A percentile compares a stretch with the other conserved stretches of the same genome.
These are phyloP conservation scores for Symbiodinium natans DNA, from an alignment of 73 alveolate genomes.

Conservation along the genomic window DNA sequence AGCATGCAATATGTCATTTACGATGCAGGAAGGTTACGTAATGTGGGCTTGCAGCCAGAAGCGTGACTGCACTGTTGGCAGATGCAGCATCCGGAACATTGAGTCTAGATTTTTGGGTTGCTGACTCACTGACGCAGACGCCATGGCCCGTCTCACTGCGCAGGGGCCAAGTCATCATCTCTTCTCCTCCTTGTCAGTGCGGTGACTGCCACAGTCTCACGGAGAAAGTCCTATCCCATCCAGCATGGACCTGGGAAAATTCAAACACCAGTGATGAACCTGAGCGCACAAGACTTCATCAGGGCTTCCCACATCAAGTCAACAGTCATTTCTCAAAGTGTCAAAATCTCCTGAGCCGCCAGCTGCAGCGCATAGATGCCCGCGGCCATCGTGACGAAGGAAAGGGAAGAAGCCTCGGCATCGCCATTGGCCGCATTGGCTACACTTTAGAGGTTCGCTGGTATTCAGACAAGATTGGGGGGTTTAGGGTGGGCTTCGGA, in stretches of 20 bases:
- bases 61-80: neutral
- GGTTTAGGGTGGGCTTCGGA: too few species aligned
- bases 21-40: too few species aligned
- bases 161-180: too few species aligned
- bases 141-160: too few species aligned
- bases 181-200: too few species aligned
- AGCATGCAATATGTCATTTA: too few species aligned
- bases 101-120: too few species aligned
- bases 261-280: constrained; percentile 63
- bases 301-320: neutral
- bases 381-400: constrained; percentile 81
- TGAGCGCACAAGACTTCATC: neutral
- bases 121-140: too few species aligned
- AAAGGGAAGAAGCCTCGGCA: constrained; percentile 65
- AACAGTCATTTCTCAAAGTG: neutral
- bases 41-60: too few species aligned
- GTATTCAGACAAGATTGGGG: too few species aligned
- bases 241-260: neutral
- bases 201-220: too few species aligned
- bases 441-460: neutral
- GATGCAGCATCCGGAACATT: neutral
- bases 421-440: neutral
- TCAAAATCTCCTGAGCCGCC: neutral
- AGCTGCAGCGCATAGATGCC: constrained; percentile 46
- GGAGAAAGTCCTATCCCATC: neutral